Conservation (phyloP, 768 basidiomycete species). For the Fomitopsis pulvina region DNA sequence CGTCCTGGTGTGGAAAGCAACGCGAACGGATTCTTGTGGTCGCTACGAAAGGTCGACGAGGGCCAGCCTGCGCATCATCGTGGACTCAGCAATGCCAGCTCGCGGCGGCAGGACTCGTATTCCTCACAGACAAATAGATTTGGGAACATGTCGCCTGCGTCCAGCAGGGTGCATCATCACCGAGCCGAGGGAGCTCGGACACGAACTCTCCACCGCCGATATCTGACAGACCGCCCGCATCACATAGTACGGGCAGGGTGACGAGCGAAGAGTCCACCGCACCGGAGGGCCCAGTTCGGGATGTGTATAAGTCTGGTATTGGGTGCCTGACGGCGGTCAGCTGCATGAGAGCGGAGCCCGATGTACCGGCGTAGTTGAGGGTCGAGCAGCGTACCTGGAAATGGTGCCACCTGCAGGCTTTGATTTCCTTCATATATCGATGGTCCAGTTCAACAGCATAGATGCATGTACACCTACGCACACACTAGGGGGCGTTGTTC, state of each 20-base stretch:
- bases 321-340: no score
- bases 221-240: conserved; percentile 46
- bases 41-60: conserved; percentile 53
- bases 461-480: no score
- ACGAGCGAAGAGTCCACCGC: conserved; percentile 63
- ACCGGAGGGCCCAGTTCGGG: conserved; percentile 56
- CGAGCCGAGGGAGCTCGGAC: conserved; percentile 67
- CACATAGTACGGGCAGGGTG: conserved; percentile 36
- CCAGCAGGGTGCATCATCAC: conserved; percentile 38
- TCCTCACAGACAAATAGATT: conserved; percentile 11
- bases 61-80: conserved; percentile 41
- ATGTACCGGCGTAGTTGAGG: no score
- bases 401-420: no score
- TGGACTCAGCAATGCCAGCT: conserved; percentile 31
- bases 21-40: conserved; percentile 40
- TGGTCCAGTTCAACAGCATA: no score
- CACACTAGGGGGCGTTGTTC: no score
- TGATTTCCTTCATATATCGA: no score
- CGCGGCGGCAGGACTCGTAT: conserved; percentile 23
- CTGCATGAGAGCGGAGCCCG: no score
- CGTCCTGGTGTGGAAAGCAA: conserved; percentile 73
- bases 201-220: conserved; percentile 72
- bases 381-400: no score
- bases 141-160: conserved; percentile 18
- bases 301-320: no score